phyloP scores from a whole-genome alignment of 2,329 filamentous ascomycete species.

The Microcyclospora tardicrescens region DNA sequence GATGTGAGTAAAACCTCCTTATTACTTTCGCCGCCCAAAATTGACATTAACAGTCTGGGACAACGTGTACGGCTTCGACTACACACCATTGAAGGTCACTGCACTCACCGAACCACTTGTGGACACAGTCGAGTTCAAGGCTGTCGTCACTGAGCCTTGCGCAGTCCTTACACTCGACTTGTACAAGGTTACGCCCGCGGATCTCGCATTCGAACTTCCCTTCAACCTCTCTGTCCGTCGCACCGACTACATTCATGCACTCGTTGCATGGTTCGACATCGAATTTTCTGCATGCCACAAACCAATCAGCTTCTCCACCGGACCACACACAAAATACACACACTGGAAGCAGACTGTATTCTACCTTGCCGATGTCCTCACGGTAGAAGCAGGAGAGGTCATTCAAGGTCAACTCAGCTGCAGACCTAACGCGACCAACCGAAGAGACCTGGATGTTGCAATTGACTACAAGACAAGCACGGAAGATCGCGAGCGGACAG shows the following conservation, averaged over 20 bases:
- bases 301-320: slow-evolving; percentile 90
- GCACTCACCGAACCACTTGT: slow-evolving; percentile 92
- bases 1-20: slow-evolving; percentile 52
- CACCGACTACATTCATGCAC: slow-evolving; percentile 88
- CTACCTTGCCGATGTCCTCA: slow-evolving; percentile 87
- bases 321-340: slow-evolving; percentile 96
- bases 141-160: slow-evolving; percentile 84
- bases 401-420: slow-evolving; percentile 63
- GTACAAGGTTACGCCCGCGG: slow-evolving; percentile 75
- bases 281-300: slow-evolving; percentile 98
- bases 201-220: slow-evolving; percentile 70
- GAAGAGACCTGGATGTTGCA: slow-evolving; percentile 83
- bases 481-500: slow-evolving; percentile 54
- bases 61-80: slow-evolving; percentile 97
- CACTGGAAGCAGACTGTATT: slow-evolving; percentile 99
- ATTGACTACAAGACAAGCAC: slow-evolving; percentile 73
- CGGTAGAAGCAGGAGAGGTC: slow-evolving; percentile 75
- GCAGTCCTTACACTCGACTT: slow-evolving; percentile 80
- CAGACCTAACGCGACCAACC: slow-evolving; percentile 86
- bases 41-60: slow-evolving; percentile 66
- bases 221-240: slow-evolving; percentile 68
- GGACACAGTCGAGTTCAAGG: slow-evolving; percentile 95
- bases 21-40: too few species aligned
- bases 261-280: slow-evolving; percentile 98
- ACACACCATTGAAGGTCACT: slow-evolving; percentile 81